A percentile compares a stretch with the other conserved stretches of the same genome.
Conservation (phyloP, 2,329 filamentous ascomycete genomes). For the Pseudonectria buxi region DNA sequence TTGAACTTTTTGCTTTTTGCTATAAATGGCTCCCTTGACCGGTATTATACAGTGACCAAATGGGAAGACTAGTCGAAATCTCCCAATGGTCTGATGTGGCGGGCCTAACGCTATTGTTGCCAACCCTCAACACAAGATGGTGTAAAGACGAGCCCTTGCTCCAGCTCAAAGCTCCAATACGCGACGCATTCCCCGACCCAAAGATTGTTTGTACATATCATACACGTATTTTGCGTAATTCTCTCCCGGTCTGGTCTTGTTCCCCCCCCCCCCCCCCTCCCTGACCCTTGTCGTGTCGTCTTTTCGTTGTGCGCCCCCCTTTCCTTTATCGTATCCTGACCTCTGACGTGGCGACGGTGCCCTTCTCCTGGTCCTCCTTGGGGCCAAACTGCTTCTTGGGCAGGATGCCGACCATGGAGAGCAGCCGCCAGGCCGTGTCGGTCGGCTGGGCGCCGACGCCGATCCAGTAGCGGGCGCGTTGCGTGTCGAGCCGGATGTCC, state of each 20-base stretch:
- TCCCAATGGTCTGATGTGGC: background rate
- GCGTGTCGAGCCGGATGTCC: constrained; percentile 79
- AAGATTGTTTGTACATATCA: constrained; percentile 23
- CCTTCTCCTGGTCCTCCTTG: constrained; percentile 17
- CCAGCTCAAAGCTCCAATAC: constrained; percentile 2
- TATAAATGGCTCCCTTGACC: background rate
- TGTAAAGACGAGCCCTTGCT: background rate
- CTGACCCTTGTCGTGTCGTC: background rate
- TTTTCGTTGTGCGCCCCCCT: background rate
- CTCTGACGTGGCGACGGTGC: constrained; percentile 18
- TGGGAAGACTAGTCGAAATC: no score
- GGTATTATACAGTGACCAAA: constrained; percentile 1
- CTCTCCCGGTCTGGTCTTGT: no score
- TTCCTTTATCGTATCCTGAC: constrained; percentile 24
- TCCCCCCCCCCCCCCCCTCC: background rate
- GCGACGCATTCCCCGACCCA: constrained; percentile 15
- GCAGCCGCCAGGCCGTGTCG: constrained; percentile 78
- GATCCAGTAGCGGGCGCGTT: constrained; percentile 87
- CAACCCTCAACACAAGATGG: no score
- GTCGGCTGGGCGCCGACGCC: constrained; percentile 94
- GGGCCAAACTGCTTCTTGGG: constrained; percentile 33
- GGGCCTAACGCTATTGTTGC: background rate
- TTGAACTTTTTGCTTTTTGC: background rate
- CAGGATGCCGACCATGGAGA: constrained; percentile 62
- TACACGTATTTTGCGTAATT: constrained; percentile 7